Evolutionary conservation across 2,329 filamentous ascomycete species (phyloP).

Genomic region (Ceratocystis albifundus): DNA sequence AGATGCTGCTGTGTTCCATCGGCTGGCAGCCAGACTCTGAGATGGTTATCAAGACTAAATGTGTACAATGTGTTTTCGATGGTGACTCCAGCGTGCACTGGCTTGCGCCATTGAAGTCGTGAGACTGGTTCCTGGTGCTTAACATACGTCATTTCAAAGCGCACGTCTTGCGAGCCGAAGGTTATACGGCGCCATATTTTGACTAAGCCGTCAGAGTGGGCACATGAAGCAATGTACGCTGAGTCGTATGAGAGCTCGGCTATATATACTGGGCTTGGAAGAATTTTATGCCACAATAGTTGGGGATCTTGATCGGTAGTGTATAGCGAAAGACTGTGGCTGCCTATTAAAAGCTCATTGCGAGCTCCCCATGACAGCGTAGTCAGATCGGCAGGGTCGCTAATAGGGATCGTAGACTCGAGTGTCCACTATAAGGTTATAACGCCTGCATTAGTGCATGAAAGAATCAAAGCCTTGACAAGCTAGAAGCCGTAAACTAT

Average conservation of each 20-base stretch:
- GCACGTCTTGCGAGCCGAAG: slow-evolving; percentile 69
- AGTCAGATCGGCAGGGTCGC: slow-evolving; percentile 29
- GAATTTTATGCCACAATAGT: slow-evolving; percentile 59
- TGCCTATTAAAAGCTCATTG: slow-evolving; percentile 74
- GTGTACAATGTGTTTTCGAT: slow-evolving; percentile 85
- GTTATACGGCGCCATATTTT: slow-evolving; percentile 87
- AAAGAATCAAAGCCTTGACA: neutral
- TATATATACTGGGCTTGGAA: slow-evolving; percentile 62
- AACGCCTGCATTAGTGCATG: neutral
- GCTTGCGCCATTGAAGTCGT: slow-evolving; percentile 72
- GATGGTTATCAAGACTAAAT: slow-evolving; percentile 64
- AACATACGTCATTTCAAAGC: slow-evolving; percentile 85
- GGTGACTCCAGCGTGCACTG: slow-evolving; percentile 63
- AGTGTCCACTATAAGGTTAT: slow-evolving; percentile 45
- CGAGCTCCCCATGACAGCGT: slow-evolving; percentile 73
- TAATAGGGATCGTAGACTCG: slow-evolving; percentile 47
- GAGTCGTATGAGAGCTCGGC: slow-evolving; percentile 79
- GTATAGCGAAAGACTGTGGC: slow-evolving; percentile 59
- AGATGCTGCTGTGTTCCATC: slow-evolving; percentile 58
- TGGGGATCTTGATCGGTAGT: slow-evolving; percentile 38
- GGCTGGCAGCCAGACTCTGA: slow-evolving; percentile 73
- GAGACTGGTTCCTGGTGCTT: slow-evolving; percentile 75
- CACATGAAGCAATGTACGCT: slow-evolving; percentile 70
- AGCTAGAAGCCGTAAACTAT: neutral
- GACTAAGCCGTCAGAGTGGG: slow-evolving; percentile 66